These are phyloP conservation scores for Periconia sp. DNA, from an alignment of 2,329 filamentous ascomycete species.

Conservation along the genomic window DNA sequence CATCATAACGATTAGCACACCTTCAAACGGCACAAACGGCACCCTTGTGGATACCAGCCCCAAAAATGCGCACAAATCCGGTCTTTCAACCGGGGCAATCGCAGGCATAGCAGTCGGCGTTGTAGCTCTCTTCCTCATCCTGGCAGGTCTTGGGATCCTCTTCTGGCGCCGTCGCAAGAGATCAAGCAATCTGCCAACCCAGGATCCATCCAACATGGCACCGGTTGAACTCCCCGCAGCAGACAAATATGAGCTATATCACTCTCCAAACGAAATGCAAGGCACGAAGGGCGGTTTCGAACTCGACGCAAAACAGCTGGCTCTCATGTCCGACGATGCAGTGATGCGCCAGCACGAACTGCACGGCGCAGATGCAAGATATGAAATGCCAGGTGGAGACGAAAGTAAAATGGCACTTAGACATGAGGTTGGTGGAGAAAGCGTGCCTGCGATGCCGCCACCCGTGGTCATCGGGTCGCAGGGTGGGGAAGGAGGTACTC, in stretches of 20 bases:
- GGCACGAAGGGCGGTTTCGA: neutral
- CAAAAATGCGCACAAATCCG: neutral
- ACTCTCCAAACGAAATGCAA: neutral
- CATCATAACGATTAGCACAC: constrained; percentile 16
- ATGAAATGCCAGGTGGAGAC: neutral
- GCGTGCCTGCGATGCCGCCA: too few relatives aligned
- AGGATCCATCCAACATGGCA: too few relatives aligned
- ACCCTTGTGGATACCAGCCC: neutral
- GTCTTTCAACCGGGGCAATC: constrained; percentile 16
- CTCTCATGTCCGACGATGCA: too few relatives aligned
- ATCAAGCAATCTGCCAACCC: too few relatives aligned
- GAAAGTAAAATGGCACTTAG: neutral
- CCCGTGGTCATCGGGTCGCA: too few relatives aligned
- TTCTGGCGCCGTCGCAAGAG: constrained; percentile 9
- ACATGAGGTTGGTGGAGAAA: too few relatives aligned
- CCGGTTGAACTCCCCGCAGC: neutral
- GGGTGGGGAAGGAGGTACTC: too few relatives aligned
- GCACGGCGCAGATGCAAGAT: neutral
- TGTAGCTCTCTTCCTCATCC: constrained; percentile 13
- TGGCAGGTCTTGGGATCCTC: constrained; percentile 13
- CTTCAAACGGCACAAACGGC: neutral
- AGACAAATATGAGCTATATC: neutral
- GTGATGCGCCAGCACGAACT: neutral
- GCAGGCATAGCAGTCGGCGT: constrained; percentile 24
- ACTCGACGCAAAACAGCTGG: too few relatives aligned